These are phyloP conservation scores for Tulasnella sp. DNA, from an alignment of 768 basidiomycete genomes.

Conservation along the genomic window DNA sequence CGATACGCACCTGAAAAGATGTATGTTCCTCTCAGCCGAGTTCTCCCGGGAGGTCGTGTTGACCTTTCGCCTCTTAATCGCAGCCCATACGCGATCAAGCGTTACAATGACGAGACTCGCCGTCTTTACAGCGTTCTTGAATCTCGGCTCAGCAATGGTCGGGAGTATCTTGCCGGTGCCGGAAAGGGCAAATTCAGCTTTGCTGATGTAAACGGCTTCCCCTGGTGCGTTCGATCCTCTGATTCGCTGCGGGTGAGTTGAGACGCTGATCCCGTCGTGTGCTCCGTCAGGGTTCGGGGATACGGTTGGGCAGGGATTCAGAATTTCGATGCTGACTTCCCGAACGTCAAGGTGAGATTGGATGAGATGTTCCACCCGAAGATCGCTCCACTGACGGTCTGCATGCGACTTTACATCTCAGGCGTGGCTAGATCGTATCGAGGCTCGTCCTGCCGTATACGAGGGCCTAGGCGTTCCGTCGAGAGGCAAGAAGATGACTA, in stretches of 20 bases:
- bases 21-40: slow-evolving; percentile 42
- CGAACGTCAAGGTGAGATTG: slow-evolving; percentile 51
- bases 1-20: slow-evolving; percentile 62
- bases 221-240: slow-evolving; percentile 48
- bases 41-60: neutral
- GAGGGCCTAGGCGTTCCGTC: slow-evolving; percentile 39
- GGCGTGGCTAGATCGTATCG: slow-evolving; percentile 47
- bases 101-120: slow-evolving; percentile 77
- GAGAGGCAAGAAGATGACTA: slow-evolving; percentile 32
- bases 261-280: neutral
- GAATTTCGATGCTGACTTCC: slow-evolving; percentile 55
- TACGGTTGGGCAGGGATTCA: slow-evolving; percentile 50
- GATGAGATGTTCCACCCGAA: slow-evolving; percentile 22
- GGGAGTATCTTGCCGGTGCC: slow-evolving; percentile 81
- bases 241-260: neutral
- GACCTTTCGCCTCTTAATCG: neutral
- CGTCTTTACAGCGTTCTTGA: slow-evolving; percentile 80
- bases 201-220: slow-evolving; percentile 65
- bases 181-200: slow-evolving; percentile 63
- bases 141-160: slow-evolving; percentile 56
- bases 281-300: slow-evolving; percentile 52
- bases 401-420: slow-evolving; percentile 28
- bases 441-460: slow-evolving; percentile 39
- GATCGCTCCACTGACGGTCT: neutral
- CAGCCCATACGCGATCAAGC: slow-evolving; percentile 42